A percentile compares a stretch with the other conserved stretches of the same genome.
Conservation (phyloP, 371 early-diverging fungal species). For the Chytridiales sp. region DNA sequence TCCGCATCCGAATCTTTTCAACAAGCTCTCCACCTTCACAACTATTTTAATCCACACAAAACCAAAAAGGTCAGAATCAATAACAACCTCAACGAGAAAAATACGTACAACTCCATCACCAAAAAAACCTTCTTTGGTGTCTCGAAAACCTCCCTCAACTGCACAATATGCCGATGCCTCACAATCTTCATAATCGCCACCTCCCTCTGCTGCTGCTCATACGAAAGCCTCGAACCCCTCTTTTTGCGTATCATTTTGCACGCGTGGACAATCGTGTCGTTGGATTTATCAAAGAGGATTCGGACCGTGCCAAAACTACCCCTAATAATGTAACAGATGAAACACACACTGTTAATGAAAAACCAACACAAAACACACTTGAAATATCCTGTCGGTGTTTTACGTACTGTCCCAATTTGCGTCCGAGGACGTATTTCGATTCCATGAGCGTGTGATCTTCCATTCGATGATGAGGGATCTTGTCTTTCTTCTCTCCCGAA, state of each 20-base stretch:
- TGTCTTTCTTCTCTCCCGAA: slow-evolving; percentile 15
- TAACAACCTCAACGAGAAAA: slow-evolving; percentile 10
- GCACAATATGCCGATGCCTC: slow-evolving; percentile 42
- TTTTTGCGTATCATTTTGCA: slow-evolving; percentile 49
- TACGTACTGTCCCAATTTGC: slow-evolving; percentile 42
- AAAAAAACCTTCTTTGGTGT: slow-evolving; percentile 45
- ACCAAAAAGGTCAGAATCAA: background rate
- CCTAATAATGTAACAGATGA: slow-evolving; percentile 18
- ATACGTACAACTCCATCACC: slow-evolving; percentile 49
- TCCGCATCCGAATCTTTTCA: slow-evolving; percentile 22
- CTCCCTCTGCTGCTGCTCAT: slow-evolving; percentile 49
- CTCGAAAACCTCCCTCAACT: slow-evolving; percentile 45
- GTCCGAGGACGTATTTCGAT: slow-evolving; percentile 29
- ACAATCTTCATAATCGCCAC: slow-evolving; percentile 48
- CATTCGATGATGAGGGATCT: slow-evolving; percentile 24
- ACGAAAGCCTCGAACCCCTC: slow-evolving; percentile 24
- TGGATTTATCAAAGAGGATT: slow-evolving; percentile 32
- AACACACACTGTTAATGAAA: too few species aligned
- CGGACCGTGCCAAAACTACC: slow-evolving; percentile 51
- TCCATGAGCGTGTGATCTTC: slow-evolving; percentile 26
- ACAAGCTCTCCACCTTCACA: slow-evolving; percentile 45
- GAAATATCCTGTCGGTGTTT: too few species aligned
- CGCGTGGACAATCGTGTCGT: slow-evolving; percentile 31
- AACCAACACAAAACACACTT: too few species aligned
- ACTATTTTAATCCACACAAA: slow-evolving; percentile 17